A percentile compares a stretch with the other conserved stretches of the same genome.
Conservation (phyloP, 2,329 filamentous ascomycete species). For the Dactylellina leptospora region DNA sequence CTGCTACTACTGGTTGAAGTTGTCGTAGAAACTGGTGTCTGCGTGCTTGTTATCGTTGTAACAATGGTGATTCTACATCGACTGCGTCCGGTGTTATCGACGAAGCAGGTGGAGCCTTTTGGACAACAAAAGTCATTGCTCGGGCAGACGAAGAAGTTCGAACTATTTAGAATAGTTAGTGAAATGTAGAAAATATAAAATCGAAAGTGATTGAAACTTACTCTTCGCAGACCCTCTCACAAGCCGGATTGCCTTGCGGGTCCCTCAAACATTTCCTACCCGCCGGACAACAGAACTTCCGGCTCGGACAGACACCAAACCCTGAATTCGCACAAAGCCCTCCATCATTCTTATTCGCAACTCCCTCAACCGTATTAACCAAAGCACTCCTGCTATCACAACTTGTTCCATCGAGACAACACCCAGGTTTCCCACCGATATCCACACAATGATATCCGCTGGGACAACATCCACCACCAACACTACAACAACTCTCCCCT, state of each 20-base stretch:
- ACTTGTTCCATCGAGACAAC: constrained; percentile 34
- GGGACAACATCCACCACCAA: constrained; percentile 45
- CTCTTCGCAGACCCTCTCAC: constrained; percentile 46
- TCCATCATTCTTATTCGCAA: constrained; percentile 42
- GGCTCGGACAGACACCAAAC: constrained; percentile 49
- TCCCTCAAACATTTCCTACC: constrained; percentile 49
- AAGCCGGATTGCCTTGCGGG: constrained; percentile 25
- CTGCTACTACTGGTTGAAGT: neutral
- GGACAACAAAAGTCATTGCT: constrained; percentile 52
- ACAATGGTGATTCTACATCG: constrained; percentile 44
- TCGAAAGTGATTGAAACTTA: constrained; percentile 4
- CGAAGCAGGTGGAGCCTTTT: constrained; percentile 32
- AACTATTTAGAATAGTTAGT: constrained; percentile 17
- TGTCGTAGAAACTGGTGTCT: neutral
- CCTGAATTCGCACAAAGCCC: constrained; percentile 29
- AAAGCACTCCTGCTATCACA: constrained; percentile 28
- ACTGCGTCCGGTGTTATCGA: constrained; percentile 34
- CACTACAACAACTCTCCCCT: constrained; percentile 32
- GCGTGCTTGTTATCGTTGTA: constrained; percentile 33
- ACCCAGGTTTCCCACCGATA: constrained; percentile 31
- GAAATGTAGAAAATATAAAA: neutral
- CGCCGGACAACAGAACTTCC: constrained; percentile 43
- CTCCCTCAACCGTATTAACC: constrained; percentile 37
- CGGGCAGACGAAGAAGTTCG: constrained; percentile 50
- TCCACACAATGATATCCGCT: constrained; percentile 38